These are phyloP conservation scores for Phyllosticta citribraziliensis DNA, from an alignment of 2,329 filamentous ascomycete species.

Conservation along the genomic window DNA sequence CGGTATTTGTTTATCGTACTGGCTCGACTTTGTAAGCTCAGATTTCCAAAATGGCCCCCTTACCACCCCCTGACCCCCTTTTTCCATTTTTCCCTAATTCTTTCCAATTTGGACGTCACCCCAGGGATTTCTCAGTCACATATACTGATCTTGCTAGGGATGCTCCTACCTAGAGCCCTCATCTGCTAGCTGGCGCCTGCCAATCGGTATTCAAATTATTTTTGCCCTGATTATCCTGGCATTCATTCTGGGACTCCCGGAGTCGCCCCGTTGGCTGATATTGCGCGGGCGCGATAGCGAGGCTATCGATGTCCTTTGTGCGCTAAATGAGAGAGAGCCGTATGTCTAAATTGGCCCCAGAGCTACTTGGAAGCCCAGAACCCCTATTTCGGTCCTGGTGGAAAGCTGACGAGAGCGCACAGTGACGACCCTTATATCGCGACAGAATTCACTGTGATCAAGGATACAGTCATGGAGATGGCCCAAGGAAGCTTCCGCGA, in stretches of 20 bases:
- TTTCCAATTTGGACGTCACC: slow-evolving; percentile 34
- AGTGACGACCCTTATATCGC: slow-evolving; percentile 29
- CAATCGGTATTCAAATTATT: slow-evolving; percentile 48
- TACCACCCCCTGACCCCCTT: slow-evolving; percentile 27
- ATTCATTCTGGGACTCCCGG: slow-evolving; percentile 42
- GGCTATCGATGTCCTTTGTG: slow-evolving; percentile 25
- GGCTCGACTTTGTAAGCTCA: slow-evolving; percentile 34
- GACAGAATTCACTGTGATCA: slow-evolving; percentile 26
- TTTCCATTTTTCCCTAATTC: slow-evolving; percentile 41
- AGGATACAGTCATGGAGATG: slow-evolving; percentile 29
- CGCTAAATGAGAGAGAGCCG: slow-evolving; percentile 18
- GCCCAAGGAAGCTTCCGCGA: slow-evolving; percentile 42
- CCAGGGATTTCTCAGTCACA: too few species aligned
- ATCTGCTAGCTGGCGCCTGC: slow-evolving; percentile 42
- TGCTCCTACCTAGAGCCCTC: slow-evolving; percentile 41
- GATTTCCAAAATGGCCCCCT: slow-evolving; percentile 30
- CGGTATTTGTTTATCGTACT: slow-evolving; percentile 35
- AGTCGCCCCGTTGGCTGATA: slow-evolving; percentile 50
- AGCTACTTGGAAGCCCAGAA: slow-evolving; percentile 19
- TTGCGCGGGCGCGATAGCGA: slow-evolving; percentile 44
- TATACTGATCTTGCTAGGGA: slow-evolving; percentile 18
- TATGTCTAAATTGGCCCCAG: slow-evolving; percentile 14
- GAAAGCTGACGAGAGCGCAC: not conserved
- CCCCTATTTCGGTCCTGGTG: too few species aligned
- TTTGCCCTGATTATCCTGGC: slow-evolving; percentile 43